Conservation (phyloP, 2,329 filamentous ascomycete species). For the Botrytis fabae region DNA sequence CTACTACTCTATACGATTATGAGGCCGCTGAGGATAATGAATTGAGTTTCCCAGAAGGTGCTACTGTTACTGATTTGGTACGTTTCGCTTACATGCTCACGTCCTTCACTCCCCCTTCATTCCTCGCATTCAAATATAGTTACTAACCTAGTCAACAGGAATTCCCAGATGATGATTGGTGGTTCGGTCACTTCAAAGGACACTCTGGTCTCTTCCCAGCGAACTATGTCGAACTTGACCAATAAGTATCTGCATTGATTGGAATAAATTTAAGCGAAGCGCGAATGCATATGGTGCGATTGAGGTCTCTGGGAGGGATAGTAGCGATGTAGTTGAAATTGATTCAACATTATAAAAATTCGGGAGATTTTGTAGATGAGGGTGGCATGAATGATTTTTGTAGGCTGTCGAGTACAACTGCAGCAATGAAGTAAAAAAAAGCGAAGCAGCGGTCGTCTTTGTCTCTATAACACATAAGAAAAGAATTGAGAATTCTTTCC, state of each 20-base stretch:
- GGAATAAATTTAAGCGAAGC: not conserved
- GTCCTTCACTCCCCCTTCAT: not conserved
- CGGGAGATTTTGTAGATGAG: constrained; percentile 17
- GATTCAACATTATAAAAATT: constrained; percentile 3
- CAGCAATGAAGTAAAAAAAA: not conserved
- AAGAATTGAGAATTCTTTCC: not conserved
- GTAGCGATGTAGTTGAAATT: not conserved
- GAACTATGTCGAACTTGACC: constrained; percentile 63
- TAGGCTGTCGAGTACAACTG: not conserved
- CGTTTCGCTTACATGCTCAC: constrained; percentile 42
- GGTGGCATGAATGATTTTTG: constrained; percentile 4
- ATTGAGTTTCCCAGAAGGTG: constrained; percentile 84
- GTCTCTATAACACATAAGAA: not conserved
- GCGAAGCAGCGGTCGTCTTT: constrained; percentile 10
- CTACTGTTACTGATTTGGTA: constrained; percentile 75
- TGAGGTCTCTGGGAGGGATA: not conserved
- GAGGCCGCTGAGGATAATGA: constrained; percentile 95
- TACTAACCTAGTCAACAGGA: constrained; percentile 54
- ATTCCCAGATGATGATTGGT: constrained; percentile 99
- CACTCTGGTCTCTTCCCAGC: constrained; percentile 80
- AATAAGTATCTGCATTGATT: constrained; percentile 26
- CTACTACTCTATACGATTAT: constrained; percentile 90
- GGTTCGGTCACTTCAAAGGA: constrained; percentile 76
- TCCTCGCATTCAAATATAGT: not conserved
- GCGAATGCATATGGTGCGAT: not conserved